Evolutionary conservation across 441 rosid species (phyloP), one percentile per base, ranked within the genome.

Genomic region (Erysimum pusillum): DNA sequence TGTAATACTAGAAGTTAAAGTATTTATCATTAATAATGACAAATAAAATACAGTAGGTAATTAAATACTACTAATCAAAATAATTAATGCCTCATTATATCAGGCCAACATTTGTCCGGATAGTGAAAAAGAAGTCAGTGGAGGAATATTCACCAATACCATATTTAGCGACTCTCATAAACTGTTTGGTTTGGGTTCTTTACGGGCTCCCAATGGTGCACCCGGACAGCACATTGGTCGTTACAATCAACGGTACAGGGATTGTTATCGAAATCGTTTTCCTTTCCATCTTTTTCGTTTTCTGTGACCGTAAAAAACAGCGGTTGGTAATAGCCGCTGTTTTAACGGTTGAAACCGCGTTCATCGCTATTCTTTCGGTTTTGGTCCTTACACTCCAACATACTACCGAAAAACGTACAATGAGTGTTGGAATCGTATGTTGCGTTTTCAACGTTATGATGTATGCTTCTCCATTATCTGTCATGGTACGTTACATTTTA

Each of bases 391-490:
- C 86, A 10, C 36, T 85, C 3, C 85, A 81, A 49, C 93, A 87
- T 60, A 80, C 86, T n/a, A 78, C 85, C 38, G 14, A 69, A 14
- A 79, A 63, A 18, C 83, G 97, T 1, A 85, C 97, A 2, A 36
- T 67, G 72, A 73, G 85, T 48, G 93, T 88, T 20, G 99, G 99
- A 20, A 74, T 86, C 44, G 14, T 88, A 8, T 83, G 91, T 77
- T 81, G 88, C 65, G 51, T 83, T 46, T 87, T 91, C 71, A 90
- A 86, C 59, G 68, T 90, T 81, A 76, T 85, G 88, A 95, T 92
- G 98, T 95, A 95, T 39, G 98, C 94, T 72, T 62, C 99, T 10
- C 99, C 99, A 0, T 75, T 95, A 34, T 84, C 95, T 2, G 82
- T 95, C 82, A 90, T 92, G 98, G 99, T 91, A 10, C 66, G 91